These are phyloP conservation scores for Candida orba DNA, from an alignment of 805 yeast genomes.

Conservation along the genomic window DNA sequence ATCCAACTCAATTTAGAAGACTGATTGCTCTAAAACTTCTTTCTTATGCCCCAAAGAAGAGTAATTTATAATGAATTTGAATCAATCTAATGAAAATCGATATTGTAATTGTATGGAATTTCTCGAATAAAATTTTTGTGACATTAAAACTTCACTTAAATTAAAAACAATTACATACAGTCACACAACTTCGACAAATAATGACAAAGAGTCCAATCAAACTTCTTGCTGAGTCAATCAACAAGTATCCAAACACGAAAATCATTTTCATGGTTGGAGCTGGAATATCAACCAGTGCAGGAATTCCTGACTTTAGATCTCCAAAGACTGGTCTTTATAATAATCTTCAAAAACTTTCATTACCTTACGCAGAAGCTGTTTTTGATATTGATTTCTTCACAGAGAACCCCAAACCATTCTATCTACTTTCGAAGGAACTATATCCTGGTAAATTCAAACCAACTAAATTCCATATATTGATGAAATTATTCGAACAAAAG, in stretches of 20 bases:
- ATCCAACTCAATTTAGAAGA: constrained; percentile 61
- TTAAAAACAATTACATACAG: background rate
- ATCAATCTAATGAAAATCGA: background rate
- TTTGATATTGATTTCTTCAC: constrained; percentile 81
- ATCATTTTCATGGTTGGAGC: constrained; percentile 81
- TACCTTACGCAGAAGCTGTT: constrained; percentile 94
- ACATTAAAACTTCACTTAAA: background rate
- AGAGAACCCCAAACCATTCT: constrained; percentile 76
- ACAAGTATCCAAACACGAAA: constrained; percentile 19
- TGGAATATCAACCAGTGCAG: constrained; percentile 88
- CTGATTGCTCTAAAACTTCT: constrained; percentile 26
- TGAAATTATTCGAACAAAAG: constrained; percentile 60
- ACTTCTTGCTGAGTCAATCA: constrained; percentile 8
- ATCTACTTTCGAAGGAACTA: constrained; percentile 73
- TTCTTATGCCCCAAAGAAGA: constrained; percentile 1
- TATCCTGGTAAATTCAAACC: constrained; percentile 87
- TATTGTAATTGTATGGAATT: no score
- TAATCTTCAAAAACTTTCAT: constrained; percentile 60
- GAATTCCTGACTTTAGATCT: constrained; percentile 92
- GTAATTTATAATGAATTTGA: background rate
- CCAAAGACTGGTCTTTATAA: constrained; percentile 87
- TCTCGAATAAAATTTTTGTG: background rate
- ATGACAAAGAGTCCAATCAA: constrained; percentile 4
- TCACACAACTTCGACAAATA: no score
- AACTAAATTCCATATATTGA: constrained; percentile 70